Evolutionary conservation across 768 basidiomycete species (phyloP), one percentile per base, ranked within the genome.

Genomic region (Lactarius sp.): DNA sequence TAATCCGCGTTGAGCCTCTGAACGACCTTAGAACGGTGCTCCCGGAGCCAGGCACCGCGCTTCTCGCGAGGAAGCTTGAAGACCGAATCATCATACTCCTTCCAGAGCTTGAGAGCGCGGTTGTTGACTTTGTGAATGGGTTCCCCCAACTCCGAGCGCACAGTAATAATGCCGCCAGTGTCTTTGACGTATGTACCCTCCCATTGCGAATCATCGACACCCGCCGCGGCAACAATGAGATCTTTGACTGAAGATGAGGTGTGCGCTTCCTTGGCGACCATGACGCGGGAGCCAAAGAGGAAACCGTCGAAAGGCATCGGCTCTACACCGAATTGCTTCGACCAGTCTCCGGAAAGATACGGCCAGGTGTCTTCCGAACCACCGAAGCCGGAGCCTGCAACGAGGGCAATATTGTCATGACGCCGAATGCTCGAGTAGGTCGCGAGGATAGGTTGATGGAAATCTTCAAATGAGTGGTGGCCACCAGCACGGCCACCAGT

Each of bases 41-140:
- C 90, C 47, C 79, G 78, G 67, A 99, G 79, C 96, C 96, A 99
- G 1, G 84, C 81, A 16, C 75, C 81, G 52, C 96, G 88, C 82
- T 99, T 99, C 79, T 98, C 97, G 79, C 94, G 93, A 10, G 96
- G 87, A 69, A 98, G 75, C 74, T 87, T 90, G 83, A 99, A 99
- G 61, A 99, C 90, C 27, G 87, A 92, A 70, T 96, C 87, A 71
- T 99, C 97, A 73, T 98, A 98, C 78, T 98, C 95, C 76, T 94
- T 94, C 97, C 97, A 99, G 47, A 99, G 81, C 80, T 92, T 98
- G 75, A 99, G 92, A 41, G 84, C 97, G 53, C 97, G 90, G 47
- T 88, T 99, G 39, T 97, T 95, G 72, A 99, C 92, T 80, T 99
- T 99, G 80, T 99, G 97, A 70, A 98, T 98, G 12, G 97, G 97